Evolutionary conservation across 1,284 basidiomycete species (phyloP).

Genomic region (Vanrija humicola): DNA sequence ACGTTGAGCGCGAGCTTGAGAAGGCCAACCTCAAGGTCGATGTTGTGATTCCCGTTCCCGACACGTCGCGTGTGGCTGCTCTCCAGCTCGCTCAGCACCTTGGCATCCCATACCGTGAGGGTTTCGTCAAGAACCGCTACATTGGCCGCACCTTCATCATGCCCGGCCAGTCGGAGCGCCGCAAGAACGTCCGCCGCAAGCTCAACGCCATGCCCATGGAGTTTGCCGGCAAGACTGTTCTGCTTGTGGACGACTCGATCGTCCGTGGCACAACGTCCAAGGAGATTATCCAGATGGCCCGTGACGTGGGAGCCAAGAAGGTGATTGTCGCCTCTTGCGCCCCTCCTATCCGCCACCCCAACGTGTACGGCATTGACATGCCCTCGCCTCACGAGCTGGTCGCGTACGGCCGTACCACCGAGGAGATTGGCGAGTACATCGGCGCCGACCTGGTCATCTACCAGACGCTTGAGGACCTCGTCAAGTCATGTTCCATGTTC

Average conservation of each 20-base stretch:
- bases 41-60: conserved; percentile 97
- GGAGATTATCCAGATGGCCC: conserved; percentile 99
- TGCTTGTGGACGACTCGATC: conserved; percentile 98
- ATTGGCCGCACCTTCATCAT: conserved; percentile 99
- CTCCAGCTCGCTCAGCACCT: conserved; percentile 91
- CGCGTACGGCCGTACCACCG: conserved; percentile 72
- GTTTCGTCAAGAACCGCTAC: conserved; percentile 98
- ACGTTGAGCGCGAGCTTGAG: conserved; percentile 71
- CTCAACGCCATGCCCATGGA: conserved; percentile 99
- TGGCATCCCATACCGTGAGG: conserved; percentile 89
- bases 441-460: conserved; percentile 97
- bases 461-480: conserved; percentile 88
- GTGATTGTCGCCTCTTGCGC: conserved; percentile 97
- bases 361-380: conserved; percentile 99
- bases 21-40: conserved; percentile 71
- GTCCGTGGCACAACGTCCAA: conserved; percentile 98
- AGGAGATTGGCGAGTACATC: conserved; percentile 75
- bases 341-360: conserved; percentile 70
- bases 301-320: conserved; percentile 96
- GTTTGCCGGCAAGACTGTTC: conserved; percentile 85
- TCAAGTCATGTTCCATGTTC: conserved; percentile 80
- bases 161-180: conserved; percentile 86
- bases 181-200: conserved; percentile 93
- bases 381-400: conserved; percentile 91
- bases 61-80: conserved; percentile 94